Percentiles rank a stretch among this genome's conserved stretches.
phyloP scores from a whole-genome alignment of 345 rosid genomes.

The Dipteronia dyeriana region DNA sequence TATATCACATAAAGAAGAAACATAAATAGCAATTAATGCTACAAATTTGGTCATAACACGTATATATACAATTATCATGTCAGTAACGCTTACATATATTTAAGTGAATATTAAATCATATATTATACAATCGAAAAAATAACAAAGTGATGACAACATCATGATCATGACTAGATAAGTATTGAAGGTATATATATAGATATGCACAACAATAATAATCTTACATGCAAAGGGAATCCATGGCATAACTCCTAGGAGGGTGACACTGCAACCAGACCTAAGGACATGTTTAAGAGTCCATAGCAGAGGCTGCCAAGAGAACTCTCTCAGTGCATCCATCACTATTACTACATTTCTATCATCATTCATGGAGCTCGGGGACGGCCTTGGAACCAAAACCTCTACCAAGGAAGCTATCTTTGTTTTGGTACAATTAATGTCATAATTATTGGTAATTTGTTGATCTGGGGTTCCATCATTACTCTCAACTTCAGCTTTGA shows the following conservation, averaged over 20 bases:
- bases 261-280: constrained; percentile 23
- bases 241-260: constrained; percentile 39
- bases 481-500: constrained; percentile 24
- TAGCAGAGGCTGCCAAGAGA: constrained; percentile 28
- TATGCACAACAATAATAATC: background rate
- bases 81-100: too few species aligned
- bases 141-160: background rate
- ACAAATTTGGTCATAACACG: too few species aligned
- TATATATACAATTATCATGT: too few species aligned
- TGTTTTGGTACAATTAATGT: too few species aligned
- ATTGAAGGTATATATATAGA: too few species aligned
- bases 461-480: constrained; percentile 5
- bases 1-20: background rate
- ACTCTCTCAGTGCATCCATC: constrained; percentile 36
- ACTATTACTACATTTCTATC: constrained; percentile 31
- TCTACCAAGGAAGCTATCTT: constrained; percentile 13
- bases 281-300: constrained; percentile 34
- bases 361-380: constrained; percentile 16
- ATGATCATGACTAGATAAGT: background rate
- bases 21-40: background rate
- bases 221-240: constrained; percentile 37
- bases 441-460: background rate
- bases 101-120: too few species aligned
- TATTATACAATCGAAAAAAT: background rate
- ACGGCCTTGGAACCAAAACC: constrained; percentile 25